phyloP scores from a whole-genome alignment of 176 grass and related monocot species.

The Zea luxurians region DNA sequence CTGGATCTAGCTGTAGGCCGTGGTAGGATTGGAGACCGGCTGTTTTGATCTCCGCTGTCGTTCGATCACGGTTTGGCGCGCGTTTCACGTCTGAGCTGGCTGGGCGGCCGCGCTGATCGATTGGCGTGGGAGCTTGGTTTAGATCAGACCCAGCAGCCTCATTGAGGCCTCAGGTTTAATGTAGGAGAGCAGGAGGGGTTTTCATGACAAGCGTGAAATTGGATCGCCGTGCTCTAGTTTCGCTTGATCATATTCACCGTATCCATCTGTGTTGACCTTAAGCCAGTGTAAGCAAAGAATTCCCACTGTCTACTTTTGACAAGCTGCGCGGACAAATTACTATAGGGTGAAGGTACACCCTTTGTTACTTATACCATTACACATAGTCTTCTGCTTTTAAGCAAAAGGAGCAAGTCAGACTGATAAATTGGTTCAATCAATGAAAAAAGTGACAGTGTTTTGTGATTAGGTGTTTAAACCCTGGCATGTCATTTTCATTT shows the following conservation, averaged over 20 bases:
- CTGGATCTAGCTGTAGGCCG: conserved; percentile 37
- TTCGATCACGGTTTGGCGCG: conserved; percentile 27
- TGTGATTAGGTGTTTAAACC: background rate
- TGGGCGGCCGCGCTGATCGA: conserved; percentile 1
- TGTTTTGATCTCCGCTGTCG: conserved; percentile 21
- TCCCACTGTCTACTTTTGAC: background rate
- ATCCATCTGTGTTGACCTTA: background rate
- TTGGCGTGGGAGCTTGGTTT: conserved; percentile 10
- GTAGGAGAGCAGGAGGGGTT: background rate
- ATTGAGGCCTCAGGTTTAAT: conserved; percentile 11
- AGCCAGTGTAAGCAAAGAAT: conserved; percentile 8
- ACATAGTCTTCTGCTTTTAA: background rate
- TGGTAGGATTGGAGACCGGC: background rate
- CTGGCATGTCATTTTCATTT: background rate
- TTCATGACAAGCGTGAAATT: background rate
- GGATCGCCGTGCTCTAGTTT: conserved; percentile 28
- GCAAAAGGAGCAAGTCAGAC: conserved; percentile 1
- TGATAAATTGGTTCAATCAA: conserved; percentile 5
- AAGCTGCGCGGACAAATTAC: background rate
- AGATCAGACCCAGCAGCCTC: background rate
- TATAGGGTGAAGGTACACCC: background rate
- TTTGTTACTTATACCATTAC: conserved; percentile 10
- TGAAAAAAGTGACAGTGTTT: background rate
- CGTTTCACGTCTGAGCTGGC: conserved; percentile 34
- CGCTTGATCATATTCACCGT: background rate